Evolutionary conservation across 2,329 filamentous ascomycete genomes (phyloP).

Genomic region (Botrytis cinerea): DNA sequence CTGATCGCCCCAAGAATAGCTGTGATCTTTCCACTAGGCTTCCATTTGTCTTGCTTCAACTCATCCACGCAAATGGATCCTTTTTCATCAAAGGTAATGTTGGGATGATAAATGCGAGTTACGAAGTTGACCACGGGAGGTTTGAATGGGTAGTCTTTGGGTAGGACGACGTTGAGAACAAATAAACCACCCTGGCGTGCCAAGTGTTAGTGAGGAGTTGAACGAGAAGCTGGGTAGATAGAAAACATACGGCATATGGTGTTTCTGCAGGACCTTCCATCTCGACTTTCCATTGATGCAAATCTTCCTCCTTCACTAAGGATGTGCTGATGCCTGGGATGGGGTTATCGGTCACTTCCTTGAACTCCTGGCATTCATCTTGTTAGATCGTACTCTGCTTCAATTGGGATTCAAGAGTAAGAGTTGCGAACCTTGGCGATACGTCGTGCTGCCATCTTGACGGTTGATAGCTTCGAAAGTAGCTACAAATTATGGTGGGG

Average conservation of each 20-base stretch:
- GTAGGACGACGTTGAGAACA: constrained; percentile 64
- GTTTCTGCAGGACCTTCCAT: constrained; percentile 67
- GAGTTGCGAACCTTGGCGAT: constrained; percentile 35
- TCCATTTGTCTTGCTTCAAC: constrained; percentile 71
- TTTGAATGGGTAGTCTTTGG: constrained; percentile 75
- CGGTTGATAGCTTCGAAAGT: constrained; percentile 16
- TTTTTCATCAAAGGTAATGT: constrained; percentile 72
- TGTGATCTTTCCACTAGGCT: constrained; percentile 67
- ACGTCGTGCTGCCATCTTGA: constrained; percentile 38
- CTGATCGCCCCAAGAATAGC: constrained; percentile 66
- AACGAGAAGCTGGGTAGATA: constrained; percentile 3
- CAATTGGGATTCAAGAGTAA: neutral
- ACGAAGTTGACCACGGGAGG: constrained; percentile 68
- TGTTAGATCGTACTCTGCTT: constrained; percentile 6
- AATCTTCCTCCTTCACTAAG: constrained; percentile 62
- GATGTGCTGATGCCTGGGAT: constrained; percentile 58
- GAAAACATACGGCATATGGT: constrained; percentile 59
- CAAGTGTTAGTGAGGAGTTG: neutral
- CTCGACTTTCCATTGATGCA: constrained; percentile 67
- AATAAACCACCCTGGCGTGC: constrained; percentile 60
- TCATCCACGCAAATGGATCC: constrained; percentile 75
- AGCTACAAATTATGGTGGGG: constrained; percentile 10
- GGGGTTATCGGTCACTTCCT: constrained; percentile 57
- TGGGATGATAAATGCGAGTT: constrained; percentile 77
- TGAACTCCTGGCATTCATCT: constrained; percentile 53